Evolutionary conservation across 768 basidiomycete genomes (phyloP).

Genomic region (Hydnomerulius pinastri): DNA sequence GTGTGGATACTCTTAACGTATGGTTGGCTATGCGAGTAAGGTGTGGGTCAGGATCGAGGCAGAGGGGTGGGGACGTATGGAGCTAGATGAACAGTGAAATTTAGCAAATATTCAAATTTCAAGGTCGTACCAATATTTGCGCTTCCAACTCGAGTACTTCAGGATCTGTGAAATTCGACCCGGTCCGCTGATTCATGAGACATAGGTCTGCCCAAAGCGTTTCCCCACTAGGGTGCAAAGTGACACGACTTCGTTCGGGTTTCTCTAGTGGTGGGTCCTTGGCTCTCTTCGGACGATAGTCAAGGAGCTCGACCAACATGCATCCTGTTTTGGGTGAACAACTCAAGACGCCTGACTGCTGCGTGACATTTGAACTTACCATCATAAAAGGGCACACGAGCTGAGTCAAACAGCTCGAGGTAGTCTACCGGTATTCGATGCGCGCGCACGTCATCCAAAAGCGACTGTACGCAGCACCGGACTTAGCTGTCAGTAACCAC

Average conservation of each 20-base stretch:
- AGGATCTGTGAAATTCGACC: conserved; percentile 64
- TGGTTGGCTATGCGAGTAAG: conserved; percentile 76
- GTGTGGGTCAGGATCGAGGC: conserved; percentile 78
- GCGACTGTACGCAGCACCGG: conserved; percentile 46
- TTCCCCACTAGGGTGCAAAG: conserved; percentile 77
- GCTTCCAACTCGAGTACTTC: conserved; percentile 78
- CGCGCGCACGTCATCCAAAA: conserved; percentile 82
- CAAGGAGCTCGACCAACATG: conserved; percentile 81
- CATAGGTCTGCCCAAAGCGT: conserved; percentile 82
- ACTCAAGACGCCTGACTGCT: conserved; percentile 1
- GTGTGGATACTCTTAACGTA: conserved; percentile 69
- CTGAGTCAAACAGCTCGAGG: conserved; percentile 74
- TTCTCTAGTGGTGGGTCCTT: conserved; percentile 60
- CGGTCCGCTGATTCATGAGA: conserved; percentile 58
- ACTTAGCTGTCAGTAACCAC: conserved; percentile 6
- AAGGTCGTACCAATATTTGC: conserved; percentile 58
- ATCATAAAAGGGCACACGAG: conserved; percentile 79
- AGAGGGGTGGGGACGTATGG: conserved; percentile 73
- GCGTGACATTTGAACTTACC: conserved; percentile 50
- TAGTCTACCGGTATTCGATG: conserved; percentile 87
- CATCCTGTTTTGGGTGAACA: conserved; percentile 52
- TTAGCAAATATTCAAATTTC: not conserved
- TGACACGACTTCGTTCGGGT: conserved; percentile 66
- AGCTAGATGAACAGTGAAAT: conserved; percentile 45
- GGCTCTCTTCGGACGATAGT: conserved; percentile 63